These are phyloP conservation scores for Colletotrichum sublineola DNA, from an alignment of 2,329 filamentous ascomycete genomes.

Conservation along the genomic window DNA sequence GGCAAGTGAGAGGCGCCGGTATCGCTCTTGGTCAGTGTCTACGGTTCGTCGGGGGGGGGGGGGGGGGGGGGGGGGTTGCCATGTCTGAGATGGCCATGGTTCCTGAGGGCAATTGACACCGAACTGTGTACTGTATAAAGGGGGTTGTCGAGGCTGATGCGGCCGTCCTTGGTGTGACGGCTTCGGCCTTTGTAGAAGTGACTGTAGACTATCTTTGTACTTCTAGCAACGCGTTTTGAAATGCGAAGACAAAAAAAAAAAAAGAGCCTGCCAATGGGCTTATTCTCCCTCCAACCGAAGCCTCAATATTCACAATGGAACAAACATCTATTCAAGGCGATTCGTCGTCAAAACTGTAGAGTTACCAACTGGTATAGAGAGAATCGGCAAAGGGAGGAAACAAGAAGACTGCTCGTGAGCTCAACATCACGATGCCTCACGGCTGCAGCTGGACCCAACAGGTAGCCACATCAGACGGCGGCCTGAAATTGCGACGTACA, in stretches of 20 bases:
- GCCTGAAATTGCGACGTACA: slow-evolving; percentile 1
- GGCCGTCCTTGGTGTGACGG: too few species aligned
- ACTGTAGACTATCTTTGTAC: slow-evolving; percentile 36
- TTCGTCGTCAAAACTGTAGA: neutral
- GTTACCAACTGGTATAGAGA: too few species aligned
- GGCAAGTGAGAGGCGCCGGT: slow-evolving; percentile 9
- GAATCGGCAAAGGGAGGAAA: neutral
- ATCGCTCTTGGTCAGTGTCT: neutral
- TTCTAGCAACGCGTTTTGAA: slow-evolving; percentile 27
- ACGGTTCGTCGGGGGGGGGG: neutral
- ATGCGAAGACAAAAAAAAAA: slow-evolving; percentile 18
- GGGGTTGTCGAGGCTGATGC: neutral
- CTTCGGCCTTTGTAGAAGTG: neutral
- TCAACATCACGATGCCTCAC: neutral
- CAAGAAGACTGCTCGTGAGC: neutral
- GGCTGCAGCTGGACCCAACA: too few species aligned
- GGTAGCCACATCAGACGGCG: neutral
- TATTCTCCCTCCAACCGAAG: neutral
- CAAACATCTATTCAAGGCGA: neutral
- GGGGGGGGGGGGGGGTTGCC: neutral
- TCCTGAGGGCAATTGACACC: slow-evolving; percentile 45
- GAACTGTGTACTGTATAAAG: neutral
- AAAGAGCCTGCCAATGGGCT: neutral
- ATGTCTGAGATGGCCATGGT: neutral
- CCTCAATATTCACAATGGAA: neutral